A percentile compares a stretch with the other conserved stretches of the same genome.
phyloP scores from a whole-genome alignment of 495 filamentous ascomycete species.

The Mytilinidion resinicola region DNA sequence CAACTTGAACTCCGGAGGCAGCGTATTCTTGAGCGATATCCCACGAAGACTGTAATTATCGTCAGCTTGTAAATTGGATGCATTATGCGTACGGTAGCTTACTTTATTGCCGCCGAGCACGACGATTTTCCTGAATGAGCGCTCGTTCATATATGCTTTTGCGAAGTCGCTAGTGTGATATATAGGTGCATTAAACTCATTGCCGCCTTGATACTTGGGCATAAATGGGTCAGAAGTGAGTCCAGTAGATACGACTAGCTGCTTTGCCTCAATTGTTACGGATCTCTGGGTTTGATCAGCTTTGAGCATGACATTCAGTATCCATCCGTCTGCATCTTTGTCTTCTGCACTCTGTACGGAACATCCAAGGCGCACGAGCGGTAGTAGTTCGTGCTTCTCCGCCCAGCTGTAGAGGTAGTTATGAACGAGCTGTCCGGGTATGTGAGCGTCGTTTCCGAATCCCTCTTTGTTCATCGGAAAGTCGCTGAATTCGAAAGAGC shows the following conservation, averaged over 20 bases:
- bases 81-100: no score
- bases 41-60: conserved; percentile 48
- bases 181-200: conserved; percentile 50
- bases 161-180: conserved; percentile 59
- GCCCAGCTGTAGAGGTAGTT: conserved; percentile 17
- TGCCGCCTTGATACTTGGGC: conserved; percentile 44
- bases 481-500: conserved; percentile 25
- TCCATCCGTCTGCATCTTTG: conserved; percentile 16
- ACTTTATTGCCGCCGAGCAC: conserved; percentile 65
- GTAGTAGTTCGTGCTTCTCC: conserved; percentile 9
- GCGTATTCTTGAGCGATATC: conserved; percentile 69
- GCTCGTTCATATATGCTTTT: conserved; percentile 34
- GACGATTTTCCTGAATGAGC: conserved; percentile 40
- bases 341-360: conserved; percentile 12
- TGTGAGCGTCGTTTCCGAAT: conserved; percentile 14
- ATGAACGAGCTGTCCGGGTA: conserved; percentile 21
- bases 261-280: conserved; percentile 43
- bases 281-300: background rate
- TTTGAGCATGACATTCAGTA: background rate
- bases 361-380: conserved; percentile 14
- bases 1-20: conserved; percentile 56
- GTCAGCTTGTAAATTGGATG: no score
- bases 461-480: conserved; percentile 23
- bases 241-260: conserved; percentile 65
- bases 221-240: conserved; percentile 57